Evolutionary conservation across 768 basidiomycete species (phyloP).

Genomic region (Hebeloma cylindrosporum): DNA sequence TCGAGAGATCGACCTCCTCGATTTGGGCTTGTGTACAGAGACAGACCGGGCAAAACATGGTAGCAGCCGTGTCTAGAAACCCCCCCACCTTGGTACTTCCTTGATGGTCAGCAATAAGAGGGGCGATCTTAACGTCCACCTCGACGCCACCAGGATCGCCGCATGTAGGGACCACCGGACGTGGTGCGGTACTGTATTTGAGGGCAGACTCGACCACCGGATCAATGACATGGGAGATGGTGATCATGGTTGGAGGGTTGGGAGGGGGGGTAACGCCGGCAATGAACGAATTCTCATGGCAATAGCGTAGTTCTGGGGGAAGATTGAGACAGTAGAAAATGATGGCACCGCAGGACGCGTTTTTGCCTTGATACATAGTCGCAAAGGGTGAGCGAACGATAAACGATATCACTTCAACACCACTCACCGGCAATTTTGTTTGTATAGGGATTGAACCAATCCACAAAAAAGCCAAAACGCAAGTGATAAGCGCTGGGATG

Average conservation of each 20-base stretch:
- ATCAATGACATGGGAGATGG: conserved; percentile 19
- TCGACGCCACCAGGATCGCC: conserved; percentile 14
- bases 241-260: conserved; percentile 19
- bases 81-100: conserved; percentile 25
- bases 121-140: conserved; percentile 16
- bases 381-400: no score
- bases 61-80: conserved; percentile 15
- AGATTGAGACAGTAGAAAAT: conserved; percentile 36
- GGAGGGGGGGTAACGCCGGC: conserved; percentile 35
- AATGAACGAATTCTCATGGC: conserved; percentile 33
- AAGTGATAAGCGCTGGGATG: conserved; percentile 13
- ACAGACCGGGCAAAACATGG: conserved; percentile 28
- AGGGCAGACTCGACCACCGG: conserved; percentile 13
- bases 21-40: conserved; percentile 10
- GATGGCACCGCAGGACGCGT: conserved; percentile 28
- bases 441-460: conserved; percentile 37
- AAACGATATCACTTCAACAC: no score
- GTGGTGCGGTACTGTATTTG: no score
- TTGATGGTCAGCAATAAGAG: conserved; percentile 25
- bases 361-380: no score
- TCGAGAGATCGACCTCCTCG: conserved; percentile 19
- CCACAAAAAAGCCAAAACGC: conserved; percentile 30
- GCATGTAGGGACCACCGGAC: conserved; percentile 12
- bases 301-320: conserved; percentile 27
- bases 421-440: conserved; percentile 31